phyloP scores from a whole-genome alignment of 345 rosid genomes.

The Syzygium aromaticum region DNA sequence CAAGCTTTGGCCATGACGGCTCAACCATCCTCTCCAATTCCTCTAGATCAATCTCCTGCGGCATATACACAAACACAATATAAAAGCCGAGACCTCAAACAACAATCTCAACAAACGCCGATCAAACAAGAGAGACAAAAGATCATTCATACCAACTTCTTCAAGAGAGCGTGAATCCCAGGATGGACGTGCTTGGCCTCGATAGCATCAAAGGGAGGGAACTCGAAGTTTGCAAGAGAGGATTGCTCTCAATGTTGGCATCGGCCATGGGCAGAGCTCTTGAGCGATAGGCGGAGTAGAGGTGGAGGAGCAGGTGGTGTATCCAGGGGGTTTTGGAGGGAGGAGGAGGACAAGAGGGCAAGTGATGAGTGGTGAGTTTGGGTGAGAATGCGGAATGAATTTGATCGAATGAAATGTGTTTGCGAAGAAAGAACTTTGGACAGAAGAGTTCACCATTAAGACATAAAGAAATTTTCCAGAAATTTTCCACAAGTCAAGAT shows the following conservation, averaged over 20 bases:
- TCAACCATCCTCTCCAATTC: conserved; percentile 58
- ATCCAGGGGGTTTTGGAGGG: conserved; percentile 3
- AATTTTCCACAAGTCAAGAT: not conserved
- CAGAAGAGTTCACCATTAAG: not conserved
- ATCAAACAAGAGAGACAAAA: not conserved
- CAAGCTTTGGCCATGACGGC: conserved; percentile 84
- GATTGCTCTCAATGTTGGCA: conserved; percentile 30
- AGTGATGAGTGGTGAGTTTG: not conserved
- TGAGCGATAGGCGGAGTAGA: not conserved
- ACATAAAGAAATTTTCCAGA: not conserved
- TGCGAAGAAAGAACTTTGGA: not conserved
- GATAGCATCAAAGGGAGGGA: conserved; percentile 64
- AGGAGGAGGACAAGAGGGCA: conserved; percentile 3
- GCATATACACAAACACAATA: not conserved
- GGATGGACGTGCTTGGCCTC: conserved; percentile 67
- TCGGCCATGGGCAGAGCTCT: conserved; percentile 18
- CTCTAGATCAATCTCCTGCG: conserved; percentile 66
- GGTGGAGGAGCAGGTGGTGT: not conserved
- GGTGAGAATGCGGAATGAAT: not conserved
- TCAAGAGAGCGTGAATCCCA: conserved; percentile 62
- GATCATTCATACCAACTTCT: conserved; percentile 44
- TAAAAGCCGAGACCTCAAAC: not conserved
- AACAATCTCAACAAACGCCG: not conserved
- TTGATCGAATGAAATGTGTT: not conserved
- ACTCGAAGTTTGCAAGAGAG: conserved; percentile 62